Conservation (phyloP, 2,329 filamentous ascomycete genomes). For the Parastagonospora nodorum region DNA sequence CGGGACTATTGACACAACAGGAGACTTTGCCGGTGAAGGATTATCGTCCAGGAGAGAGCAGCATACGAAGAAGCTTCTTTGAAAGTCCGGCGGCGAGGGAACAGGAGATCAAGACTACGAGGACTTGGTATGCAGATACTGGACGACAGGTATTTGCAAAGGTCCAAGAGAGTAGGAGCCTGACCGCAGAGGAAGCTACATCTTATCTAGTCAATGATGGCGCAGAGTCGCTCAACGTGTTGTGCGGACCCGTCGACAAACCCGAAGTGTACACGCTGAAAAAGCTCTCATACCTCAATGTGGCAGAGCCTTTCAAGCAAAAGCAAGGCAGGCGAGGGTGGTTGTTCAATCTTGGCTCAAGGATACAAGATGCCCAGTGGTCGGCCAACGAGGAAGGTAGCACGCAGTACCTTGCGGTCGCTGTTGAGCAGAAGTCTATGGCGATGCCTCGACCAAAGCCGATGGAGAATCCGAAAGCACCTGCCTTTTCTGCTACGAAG, state of each 20-base stretch:
- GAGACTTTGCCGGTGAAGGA: conserved; percentile 54
- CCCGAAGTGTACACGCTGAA: conserved; percentile 52
- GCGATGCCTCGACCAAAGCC: conserved; percentile 25
- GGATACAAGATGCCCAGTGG: conserved; percentile 57
- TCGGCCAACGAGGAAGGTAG: conserved; percentile 46
- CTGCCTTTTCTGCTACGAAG: conserved; percentile 57
- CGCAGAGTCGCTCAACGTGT: conserved; percentile 46
- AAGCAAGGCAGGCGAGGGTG: conserved; percentile 51
- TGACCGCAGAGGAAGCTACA: conserved; percentile 47
- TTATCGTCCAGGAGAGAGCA: conserved; percentile 13
- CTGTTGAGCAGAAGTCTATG: conserved; percentile 37
- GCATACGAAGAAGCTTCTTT: conserved; percentile 53
- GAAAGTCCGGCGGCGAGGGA: conserved; percentile 47
- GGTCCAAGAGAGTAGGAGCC: conserved; percentile 46
- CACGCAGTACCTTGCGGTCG: conserved; percentile 63
- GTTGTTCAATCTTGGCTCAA: conserved; percentile 62
- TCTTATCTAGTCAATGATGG: conserved; percentile 50
- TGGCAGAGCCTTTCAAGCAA: conserved; percentile 47
- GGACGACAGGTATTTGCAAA: conserved; percentile 49
- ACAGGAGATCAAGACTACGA: conserved; percentile 53
- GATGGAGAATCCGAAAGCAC: conserved; percentile 43
- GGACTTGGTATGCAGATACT: conserved; percentile 59
- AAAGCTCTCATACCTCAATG: conserved; percentile 50
- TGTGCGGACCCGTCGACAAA: conserved; percentile 56
- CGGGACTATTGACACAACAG: conserved; percentile 39